Base-by-base conservation (phyloP, 1,139 yeast genomes). In the Candida mesenterica region DNA sequence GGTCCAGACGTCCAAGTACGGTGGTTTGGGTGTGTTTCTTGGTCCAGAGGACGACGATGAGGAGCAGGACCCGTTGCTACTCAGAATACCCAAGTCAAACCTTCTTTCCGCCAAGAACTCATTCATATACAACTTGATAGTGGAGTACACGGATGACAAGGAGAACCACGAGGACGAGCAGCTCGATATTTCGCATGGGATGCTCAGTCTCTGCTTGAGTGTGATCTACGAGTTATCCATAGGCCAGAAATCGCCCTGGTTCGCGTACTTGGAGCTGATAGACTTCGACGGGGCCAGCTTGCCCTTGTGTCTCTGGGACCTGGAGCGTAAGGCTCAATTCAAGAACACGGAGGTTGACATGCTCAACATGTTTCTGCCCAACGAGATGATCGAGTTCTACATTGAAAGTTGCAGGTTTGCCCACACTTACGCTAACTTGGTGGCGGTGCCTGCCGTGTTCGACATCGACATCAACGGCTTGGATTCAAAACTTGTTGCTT, bases 21-120 rank as follows among this genome's bases (percentile, higher is more conserved):
- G 90, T 5, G 95, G 96, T 0, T 49, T 79, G 3, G 96, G 96
- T 3, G 94, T 88, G 1, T 85, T 82, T 55, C 52, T 46, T 32
- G 8, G 28, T 40, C 16, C 38, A 38, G 38, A 36, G 6, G 48
- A 55, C 36, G 55, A 76, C 12, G 51, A 55, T 7, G 55, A 56
- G 10, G 45, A 43, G 20, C 43, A 50, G 30, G 60, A 59, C 42
- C 43, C 62, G 47, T 52, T 68, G n/a, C 57, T 69, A 13, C 48
- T 69, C 19, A 49, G 75, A 43, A 62, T 76, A 4, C 77, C 79
- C 15, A 82, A 82, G 52, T 51, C 64, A 3, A 68, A 74, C 34
- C 61, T 82, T 1, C 61, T 82, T 27, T 72, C 84, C 4, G 68
- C 77, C 0, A 72, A 76, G 39, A 82, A 75, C 46, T 71, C 89